Percentiles rank a stretch among this genome's conserved stretches.
Evolutionary conservation across 2,329 filamentous ascomycete species (phyloP).

Genomic region (Colletotrichum agaves): DNA sequence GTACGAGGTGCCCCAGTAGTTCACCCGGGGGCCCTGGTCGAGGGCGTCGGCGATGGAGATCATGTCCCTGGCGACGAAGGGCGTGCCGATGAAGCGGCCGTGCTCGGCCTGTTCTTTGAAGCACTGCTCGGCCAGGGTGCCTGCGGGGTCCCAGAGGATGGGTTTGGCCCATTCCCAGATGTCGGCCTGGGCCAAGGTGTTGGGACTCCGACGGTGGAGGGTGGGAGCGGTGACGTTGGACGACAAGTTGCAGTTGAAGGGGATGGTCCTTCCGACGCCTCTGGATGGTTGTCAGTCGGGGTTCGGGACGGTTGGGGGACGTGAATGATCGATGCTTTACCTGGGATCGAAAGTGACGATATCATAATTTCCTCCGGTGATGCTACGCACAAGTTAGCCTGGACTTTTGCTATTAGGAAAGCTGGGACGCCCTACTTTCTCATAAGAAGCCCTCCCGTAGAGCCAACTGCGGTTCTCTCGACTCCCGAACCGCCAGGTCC

Average conservation of each 20-base stretch:
- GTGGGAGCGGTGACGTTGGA: background rate
- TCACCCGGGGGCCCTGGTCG: constrained; percentile 51
- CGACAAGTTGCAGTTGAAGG: constrained; percentile 41
- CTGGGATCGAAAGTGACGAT: constrained; percentile 43
- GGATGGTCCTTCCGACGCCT: constrained; percentile 42
- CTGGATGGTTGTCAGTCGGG: constrained; percentile 23
- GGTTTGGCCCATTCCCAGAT: constrained; percentile 40
- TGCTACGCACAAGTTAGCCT: constrained; percentile 17
- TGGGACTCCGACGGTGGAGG: background rate
- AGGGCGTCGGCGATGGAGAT: constrained; percentile 56
- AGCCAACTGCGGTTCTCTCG: constrained; percentile 28
- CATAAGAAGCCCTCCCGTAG: background rate
- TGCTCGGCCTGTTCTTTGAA: constrained; percentile 39
- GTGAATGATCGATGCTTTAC: constrained; percentile 31
- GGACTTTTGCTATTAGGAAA: background rate
- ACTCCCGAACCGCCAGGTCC: constrained; percentile 41
- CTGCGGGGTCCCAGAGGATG: background rate
- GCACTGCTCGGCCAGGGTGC: constrained; percentile 39
- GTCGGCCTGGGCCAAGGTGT: constrained; percentile 30
- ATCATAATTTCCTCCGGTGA: constrained; percentile 42
- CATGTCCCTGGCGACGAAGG: constrained; percentile 57
- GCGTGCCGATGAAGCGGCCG: constrained; percentile 53
- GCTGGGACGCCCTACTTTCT: background rate
- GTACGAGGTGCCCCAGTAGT: constrained; percentile 54
- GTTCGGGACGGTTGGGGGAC: background rate